These are phyloP conservation scores for Ogataea ganodermae DNA, from an alignment of 805 yeast species.

Conservation along the genomic window DNA sequence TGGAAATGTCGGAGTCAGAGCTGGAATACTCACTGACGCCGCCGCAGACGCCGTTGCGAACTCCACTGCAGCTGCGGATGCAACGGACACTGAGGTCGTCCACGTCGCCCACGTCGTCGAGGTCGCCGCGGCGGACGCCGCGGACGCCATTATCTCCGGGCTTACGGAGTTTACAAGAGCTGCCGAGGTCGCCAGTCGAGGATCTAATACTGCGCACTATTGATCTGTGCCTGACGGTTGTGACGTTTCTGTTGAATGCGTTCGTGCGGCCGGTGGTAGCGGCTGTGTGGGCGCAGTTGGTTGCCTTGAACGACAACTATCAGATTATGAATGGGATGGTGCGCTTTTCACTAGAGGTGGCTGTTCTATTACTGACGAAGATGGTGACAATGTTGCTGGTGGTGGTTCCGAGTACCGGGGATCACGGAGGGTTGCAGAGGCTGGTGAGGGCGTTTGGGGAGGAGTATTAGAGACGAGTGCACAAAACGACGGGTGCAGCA, in stretches of 20 bases:
- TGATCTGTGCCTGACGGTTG: constrained; percentile 4
- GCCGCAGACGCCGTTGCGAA: neutral
- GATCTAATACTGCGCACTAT: constrained; percentile 4
- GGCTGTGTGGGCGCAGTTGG: constrained; percentile 7
- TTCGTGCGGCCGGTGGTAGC: constrained; percentile 5
- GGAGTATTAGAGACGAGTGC: neutral
- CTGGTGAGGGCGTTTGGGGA: neutral
- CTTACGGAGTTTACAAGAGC: too few species aligned
- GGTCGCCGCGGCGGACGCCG: neutral
- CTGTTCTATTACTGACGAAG: constrained; percentile 2
- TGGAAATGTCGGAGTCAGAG: neutral
- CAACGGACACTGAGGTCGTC: neutral
- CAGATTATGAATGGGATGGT: constrained; percentile 6
- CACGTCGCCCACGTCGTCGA: neutral
- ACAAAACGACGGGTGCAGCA: too few species aligned
- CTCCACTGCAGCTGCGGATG: neutral
- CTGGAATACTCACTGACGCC: neutral
- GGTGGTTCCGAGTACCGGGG: neutral
- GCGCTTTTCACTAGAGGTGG: neutral
- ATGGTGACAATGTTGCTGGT: neutral
- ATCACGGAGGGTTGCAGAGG: neutral
- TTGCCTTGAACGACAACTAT: constrained; percentile 11
- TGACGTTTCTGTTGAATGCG: neutral
- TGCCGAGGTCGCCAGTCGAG: constrained; percentile 1
- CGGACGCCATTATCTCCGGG: too few species aligned